Evolutionary conservation across 176 grass and related monocot species (phyloP).

Genomic region (Oropetium thomaeum): DNA sequence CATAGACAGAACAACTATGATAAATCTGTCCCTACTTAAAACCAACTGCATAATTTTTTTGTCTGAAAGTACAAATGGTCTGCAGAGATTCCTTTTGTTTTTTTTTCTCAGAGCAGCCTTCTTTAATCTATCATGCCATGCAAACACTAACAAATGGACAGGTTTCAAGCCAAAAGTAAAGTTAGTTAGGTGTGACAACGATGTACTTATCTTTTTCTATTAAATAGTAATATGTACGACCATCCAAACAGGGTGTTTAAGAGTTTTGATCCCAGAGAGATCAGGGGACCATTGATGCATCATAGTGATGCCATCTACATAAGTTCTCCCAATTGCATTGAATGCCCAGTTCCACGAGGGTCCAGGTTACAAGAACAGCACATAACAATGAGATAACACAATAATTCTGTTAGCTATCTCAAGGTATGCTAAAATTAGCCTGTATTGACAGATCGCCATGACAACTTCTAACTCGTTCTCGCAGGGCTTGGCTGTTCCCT

Average conservation of each 20-base stretch:
- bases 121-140: not conserved
- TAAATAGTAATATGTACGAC: not conserved
- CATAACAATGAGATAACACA: not conserved
- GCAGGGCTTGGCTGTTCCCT: not conserved
- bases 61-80: not conserved
- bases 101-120: not conserved
- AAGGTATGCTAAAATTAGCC: not conserved
- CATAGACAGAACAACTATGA: not conserved
- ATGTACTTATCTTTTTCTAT: not conserved
- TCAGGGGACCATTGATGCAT: not conserved
- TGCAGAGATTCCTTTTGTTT: not conserved
- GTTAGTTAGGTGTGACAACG: not conserved
- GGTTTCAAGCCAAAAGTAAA: not conserved
- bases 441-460: not conserved
- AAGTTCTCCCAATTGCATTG: not conserved
- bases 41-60: not conserved
- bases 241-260: not conserved
- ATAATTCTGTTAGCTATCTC: not conserved
- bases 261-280: not conserved
- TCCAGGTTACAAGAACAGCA: not conserved
- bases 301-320: not conserved
- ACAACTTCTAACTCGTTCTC: not conserved
- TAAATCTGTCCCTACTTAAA: not conserved
- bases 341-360: not conserved
- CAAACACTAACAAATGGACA: not conserved